phyloP scores from a whole-genome alignment of 129 eudicot genomes.

The Tagetes erecta region DNA sequence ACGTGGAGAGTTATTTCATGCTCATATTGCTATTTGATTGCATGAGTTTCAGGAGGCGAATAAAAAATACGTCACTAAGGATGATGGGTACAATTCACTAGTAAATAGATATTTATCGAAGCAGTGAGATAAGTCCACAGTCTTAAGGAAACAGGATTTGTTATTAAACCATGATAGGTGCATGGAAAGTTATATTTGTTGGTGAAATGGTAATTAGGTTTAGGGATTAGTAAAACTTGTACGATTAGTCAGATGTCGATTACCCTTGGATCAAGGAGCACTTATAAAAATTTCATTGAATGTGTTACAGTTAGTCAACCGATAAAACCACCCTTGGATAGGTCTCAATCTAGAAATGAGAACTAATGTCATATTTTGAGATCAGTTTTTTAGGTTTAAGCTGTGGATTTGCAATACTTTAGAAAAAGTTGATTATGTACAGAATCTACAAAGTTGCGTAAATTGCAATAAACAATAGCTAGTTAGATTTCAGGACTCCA shows the following conservation, averaged over 20 bases:
- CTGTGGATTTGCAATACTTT: neutral
- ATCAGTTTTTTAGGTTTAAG: neutral
- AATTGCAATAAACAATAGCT: conserved; percentile 1
- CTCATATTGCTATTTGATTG: neutral
- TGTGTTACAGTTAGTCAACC: neutral
- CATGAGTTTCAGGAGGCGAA: neutral
- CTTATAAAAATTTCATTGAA: neutral
- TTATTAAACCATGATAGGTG: neutral
- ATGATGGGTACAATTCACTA: neutral
- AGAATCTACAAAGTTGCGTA: conserved; percentile 7
- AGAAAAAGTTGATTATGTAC: neutral
- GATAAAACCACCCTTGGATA: neutral
- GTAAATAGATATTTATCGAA: neutral
- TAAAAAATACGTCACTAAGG: neutral
- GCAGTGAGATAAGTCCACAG: neutral
- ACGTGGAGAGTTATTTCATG: neutral
- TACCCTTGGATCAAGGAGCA: conserved; percentile 2
- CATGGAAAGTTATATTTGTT: conserved; percentile 11
- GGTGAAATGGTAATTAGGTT: conserved; percentile 11
- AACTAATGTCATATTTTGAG: neutral
- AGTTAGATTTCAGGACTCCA: neutral
- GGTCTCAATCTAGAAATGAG: neutral
- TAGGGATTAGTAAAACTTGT: conserved; percentile 1
- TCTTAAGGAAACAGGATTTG: neutral
- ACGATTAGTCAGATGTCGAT: neutral